phyloP scores from a whole-genome alignment of 2,329 filamentous ascomycete genomes.

The Colletotrichum sublineola region DNA sequence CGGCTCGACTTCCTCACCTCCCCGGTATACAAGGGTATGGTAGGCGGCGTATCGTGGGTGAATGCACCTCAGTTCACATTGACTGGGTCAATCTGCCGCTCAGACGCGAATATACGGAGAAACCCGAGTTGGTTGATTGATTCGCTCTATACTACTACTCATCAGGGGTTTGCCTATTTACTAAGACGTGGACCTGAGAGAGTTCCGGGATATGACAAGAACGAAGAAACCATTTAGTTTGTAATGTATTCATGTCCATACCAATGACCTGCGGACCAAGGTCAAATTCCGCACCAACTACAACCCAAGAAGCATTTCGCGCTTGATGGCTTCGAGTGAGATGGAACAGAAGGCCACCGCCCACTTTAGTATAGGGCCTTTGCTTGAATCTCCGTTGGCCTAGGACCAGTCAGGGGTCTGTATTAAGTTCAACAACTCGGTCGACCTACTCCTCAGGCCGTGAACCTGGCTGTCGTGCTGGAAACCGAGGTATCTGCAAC shows the following conservation, averaged over 20 bases:
- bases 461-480: constrained; percentile 52
- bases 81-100: background rate
- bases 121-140: background rate
- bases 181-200: background rate
- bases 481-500: background rate
- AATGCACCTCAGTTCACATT: background rate
- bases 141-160: background rate
- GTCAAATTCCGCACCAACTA: background rate
- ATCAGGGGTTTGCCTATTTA: background rate
- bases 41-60: background rate
- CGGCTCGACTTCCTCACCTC: background rate
- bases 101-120: background rate
- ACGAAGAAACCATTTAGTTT: background rate
- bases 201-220: background rate
- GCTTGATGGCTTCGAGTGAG: background rate
- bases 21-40: background rate
- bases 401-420: constrained; percentile 46
- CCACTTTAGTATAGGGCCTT: constrained; percentile 48
- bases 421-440: constrained; percentile 46
- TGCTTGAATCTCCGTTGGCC: constrained; percentile 56
- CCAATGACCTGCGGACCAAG: background rate
- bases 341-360: background rate
- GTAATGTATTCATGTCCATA: background rate
- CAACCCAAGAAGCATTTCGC: background rate
- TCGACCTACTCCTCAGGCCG: constrained; percentile 53